phyloP scores from a whole-genome alignment of 2,329 filamentous ascomycete genomes.

The Lachnellula cervina region DNA sequence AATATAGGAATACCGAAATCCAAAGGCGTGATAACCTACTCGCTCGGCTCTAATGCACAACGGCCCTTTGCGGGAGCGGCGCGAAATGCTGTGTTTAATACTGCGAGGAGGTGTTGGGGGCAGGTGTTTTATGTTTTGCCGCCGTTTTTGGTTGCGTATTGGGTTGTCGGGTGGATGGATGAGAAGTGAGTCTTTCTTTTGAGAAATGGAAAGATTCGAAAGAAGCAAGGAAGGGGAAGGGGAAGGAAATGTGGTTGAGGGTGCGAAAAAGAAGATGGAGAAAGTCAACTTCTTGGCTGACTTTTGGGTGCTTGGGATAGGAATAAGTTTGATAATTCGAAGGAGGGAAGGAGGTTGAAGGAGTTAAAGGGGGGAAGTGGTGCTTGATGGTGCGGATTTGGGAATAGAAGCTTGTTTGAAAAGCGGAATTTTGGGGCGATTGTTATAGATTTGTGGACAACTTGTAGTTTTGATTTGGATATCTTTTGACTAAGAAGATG shows the following conservation, averaged over 20 bases:
- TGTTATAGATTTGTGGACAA: not conserved
- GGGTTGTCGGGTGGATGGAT: conserved; percentile 78
- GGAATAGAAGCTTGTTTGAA: not conserved
- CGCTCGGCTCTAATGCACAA: conserved; percentile 79
- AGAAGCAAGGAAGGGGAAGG: too few species aligned
- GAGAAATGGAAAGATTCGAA: not conserved
- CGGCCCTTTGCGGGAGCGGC: conserved; percentile 71
- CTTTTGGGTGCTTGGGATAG: conserved; percentile 35
- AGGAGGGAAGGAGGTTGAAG: conserved; percentile 36
- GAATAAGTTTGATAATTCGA: conserved; percentile 74
- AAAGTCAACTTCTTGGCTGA: too few species aligned
- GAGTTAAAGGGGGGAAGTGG: not conserved
- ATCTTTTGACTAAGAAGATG: too few species aligned
- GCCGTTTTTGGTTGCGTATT: conserved; percentile 71
- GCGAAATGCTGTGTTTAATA: conserved; percentile 87
- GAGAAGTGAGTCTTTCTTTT: conserved; percentile 62
- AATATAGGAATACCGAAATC: conserved; percentile 33
- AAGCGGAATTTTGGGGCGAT: not conserved
- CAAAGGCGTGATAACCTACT: conserved; percentile 62
- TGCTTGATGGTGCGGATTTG: not conserved
- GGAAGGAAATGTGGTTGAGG: too few species aligned
- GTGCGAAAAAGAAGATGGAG: not conserved
- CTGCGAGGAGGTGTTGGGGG: conserved; percentile 71
- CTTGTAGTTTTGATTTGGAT: too few species aligned
- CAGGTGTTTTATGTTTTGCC: conserved; percentile 89